Conservation (phyloP, 352 stramenopile genomes). For the Phytophthora sansomeana region DNA sequence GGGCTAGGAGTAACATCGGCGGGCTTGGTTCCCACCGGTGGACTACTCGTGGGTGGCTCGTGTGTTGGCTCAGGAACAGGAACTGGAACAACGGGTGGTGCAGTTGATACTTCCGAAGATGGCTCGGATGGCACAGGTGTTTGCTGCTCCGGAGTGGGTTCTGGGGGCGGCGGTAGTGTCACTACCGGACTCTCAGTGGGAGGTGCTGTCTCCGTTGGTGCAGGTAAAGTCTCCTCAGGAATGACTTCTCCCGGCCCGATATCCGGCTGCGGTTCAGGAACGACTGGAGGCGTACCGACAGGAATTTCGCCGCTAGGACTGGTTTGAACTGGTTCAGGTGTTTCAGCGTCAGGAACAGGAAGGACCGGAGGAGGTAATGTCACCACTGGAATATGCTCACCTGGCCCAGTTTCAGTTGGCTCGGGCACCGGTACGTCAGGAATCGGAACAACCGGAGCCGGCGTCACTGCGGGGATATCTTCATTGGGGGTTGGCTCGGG, state of each 20-base stretch:
- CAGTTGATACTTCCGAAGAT: neutral
- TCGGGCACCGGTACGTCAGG: neutral
- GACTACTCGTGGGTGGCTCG: neutral
- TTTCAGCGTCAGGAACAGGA: slow-evolving; percentile 19
- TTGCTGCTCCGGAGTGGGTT: neutral
- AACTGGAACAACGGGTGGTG: neutral
- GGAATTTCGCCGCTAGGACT: slow-evolving; percentile 18
- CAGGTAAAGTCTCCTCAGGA: slow-evolving; percentile 11
- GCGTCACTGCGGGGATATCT: slow-evolving; percentile 6
- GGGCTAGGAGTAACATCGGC: neutral
- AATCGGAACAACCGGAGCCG: slow-evolving; percentile 4
- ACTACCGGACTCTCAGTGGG: slow-evolving; percentile 8
- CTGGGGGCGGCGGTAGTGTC: neutral
- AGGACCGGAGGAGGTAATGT: slow-evolving; percentile 15
- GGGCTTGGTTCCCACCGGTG: neutral
- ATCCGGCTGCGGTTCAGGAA: slow-evolving; percentile 21
- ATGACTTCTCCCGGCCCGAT: slow-evolving; percentile 15
- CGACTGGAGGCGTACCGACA: slow-evolving; percentile 6
- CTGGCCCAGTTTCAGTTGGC: slow-evolving; percentile 13
- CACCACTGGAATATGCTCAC: slow-evolving; percentile 6
- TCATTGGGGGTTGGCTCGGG: slow-evolving; percentile 4
- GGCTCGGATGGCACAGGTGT: neutral
- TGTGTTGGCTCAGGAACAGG: neutral
- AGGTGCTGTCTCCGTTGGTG: slow-evolving; percentile 15
- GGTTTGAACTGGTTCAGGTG: slow-evolving; percentile 13